Base-by-base conservation (phyloP, 371 early-diverging fungal genomes). In the Cladochytrium tenue region DNA sequence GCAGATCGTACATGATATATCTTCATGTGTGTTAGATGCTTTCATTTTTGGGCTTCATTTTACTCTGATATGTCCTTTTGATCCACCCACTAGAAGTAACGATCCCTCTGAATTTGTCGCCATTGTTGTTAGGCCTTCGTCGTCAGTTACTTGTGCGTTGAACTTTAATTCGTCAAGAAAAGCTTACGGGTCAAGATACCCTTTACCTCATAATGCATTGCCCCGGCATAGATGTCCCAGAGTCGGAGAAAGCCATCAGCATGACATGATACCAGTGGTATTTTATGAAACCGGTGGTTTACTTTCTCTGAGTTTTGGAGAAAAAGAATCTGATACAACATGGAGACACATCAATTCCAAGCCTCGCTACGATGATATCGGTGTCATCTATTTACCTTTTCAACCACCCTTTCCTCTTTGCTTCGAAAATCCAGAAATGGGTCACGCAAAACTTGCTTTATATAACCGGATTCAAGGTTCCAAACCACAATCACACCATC, bases 401-500 rank as follows among this genome's bases (percentile, higher is more conserved):
- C 85, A 1, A 84, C 75, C 0, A 82, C 73, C 65, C 79, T 81
- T 53, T 80, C 81, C 59, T 84, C 85, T 58, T 75, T 78, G 53
- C 78, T 77, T 26, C 83, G 56, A 17, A 81, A 60, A 2, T 84
- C 81, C 53, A 81, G 62, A 53, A 81, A 79, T 35, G 81, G 82
- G 53, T 84, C 83, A n/a, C 71, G 34, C 59, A 83, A 58, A 0
- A 71, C 66, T 1, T 62, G 17, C 51, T 77, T 80, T 58, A 78
- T 78, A 56, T 73, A 79, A 1, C 81, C 85, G 3, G 79, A 78
- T 56, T 84, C 85, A 10, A 83, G 64, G 63, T 81, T 83, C 85
- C 83, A 82, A 10, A 79, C 60, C 5, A 84, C 81, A 50, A 84
- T 83, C 0, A 66, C 58, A 0, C 83, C 85, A 55, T 83, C 83